These are phyloP conservation scores for Rubia balearica DNA, from an alignment of 305 asterid genomes.

Conservation along the genomic window DNA sequence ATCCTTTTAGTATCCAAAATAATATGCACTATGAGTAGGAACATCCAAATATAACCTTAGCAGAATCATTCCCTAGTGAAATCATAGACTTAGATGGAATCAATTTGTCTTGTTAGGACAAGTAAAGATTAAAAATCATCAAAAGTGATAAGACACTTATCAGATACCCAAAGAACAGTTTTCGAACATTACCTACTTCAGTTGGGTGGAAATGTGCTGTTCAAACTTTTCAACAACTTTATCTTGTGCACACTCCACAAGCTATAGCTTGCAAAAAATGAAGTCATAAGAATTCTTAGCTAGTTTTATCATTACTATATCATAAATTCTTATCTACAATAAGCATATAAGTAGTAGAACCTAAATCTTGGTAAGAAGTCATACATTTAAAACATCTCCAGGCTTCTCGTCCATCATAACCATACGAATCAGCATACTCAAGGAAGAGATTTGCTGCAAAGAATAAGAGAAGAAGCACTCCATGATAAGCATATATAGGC, in stretches of 20 bases:
- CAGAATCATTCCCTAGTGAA: conserved; percentile 33
- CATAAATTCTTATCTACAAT: background rate
- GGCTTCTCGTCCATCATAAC: conserved; percentile 75
- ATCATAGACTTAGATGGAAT: conserved; percentile 31
- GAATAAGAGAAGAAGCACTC: conserved; percentile 14
- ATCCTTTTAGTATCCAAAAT: background rate
- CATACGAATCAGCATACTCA: conserved; percentile 72
- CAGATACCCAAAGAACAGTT: background rate
- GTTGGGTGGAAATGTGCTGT: conserved; percentile 55
- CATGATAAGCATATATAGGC: conserved; percentile 7
- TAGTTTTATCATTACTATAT: background rate
- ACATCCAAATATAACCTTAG: conserved; percentile 32
- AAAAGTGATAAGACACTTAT: conserved; percentile 5
- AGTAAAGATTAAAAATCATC: conserved; percentile 5
- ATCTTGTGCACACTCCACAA: conserved; percentile 71
- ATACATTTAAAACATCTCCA: conserved; percentile 86
- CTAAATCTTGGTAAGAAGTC: conserved; percentile 21
- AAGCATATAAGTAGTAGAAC: background rate
- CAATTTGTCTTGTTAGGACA: conserved; percentile 45
- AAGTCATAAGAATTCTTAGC: background rate
- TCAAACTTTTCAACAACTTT: conserved; percentile 89
- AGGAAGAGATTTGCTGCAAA: conserved; percentile 65
- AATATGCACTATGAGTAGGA: background rate
- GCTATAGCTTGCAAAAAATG: conserved; percentile 39
- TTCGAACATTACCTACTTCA: conserved; percentile 40